Conservation (phyloP, 257 asterid genomes). For the Fraxinus americana region DNA sequence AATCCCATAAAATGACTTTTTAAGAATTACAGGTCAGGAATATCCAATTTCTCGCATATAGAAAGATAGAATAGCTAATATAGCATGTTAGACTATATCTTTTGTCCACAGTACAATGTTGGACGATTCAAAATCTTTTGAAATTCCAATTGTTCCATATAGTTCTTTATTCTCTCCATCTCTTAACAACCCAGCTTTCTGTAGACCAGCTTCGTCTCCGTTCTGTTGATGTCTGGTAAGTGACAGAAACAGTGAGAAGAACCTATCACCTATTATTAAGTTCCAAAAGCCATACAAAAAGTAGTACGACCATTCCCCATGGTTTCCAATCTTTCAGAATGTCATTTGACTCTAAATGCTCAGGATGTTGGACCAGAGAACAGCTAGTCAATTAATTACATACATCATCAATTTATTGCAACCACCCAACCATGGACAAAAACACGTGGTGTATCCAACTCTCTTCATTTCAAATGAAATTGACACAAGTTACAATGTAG, state of each 20-base stretch:
- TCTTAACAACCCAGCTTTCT: not conserved
- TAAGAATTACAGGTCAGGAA: not conserved
- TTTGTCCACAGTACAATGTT: not conserved
- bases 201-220: not conserved
- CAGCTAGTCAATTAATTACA: conserved; percentile 2
- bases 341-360: conserved; percentile 8
- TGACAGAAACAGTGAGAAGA: not conserved
- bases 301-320: not conserved
- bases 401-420: not conserved
- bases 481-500: not conserved
- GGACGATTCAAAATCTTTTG: not conserved
- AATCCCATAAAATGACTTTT: not conserved
- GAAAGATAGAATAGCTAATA: not conserved
- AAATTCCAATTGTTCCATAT: not conserved
- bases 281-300: not conserved
- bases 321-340: not conserved
- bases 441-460: not conserved
- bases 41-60: not conserved
- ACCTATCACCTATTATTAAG: conserved; percentile 4
- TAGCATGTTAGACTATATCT: not conserved
- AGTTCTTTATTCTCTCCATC: not conserved
- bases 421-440: not conserved
- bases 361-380: conserved; percentile 16
- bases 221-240: not conserved
- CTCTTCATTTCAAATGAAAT: conserved; percentile 9